Conservation (phyloP, 805 yeast species). For the Saccharomycopsis babjevae region DNA sequence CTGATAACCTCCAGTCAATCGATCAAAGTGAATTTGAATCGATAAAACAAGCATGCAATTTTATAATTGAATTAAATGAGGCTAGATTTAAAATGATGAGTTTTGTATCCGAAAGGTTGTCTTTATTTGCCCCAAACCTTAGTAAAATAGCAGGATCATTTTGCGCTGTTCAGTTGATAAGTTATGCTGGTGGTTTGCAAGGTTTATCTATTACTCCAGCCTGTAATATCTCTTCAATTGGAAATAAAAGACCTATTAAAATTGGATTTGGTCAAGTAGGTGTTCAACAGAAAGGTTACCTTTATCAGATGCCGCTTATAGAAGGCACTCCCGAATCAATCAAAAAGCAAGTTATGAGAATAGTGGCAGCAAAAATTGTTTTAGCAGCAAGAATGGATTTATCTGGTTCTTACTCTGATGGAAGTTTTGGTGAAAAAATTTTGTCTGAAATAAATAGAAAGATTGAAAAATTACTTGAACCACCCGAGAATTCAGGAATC, state of each 20-base stretch:
- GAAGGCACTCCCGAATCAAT: slow-evolving; percentile 51
- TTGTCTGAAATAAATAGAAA: slow-evolving; percentile 48
- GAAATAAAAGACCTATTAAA: slow-evolving; percentile 37
- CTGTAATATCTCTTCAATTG: slow-evolving; percentile 75
- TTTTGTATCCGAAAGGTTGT: slow-evolving; percentile 48
- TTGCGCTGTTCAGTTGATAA: slow-evolving; percentile 63
- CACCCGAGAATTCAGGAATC: slow-evolving; percentile 56
- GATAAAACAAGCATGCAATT: slow-evolving; percentile 36
- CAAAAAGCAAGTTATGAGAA: slow-evolving; percentile 62
- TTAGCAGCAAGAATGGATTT: slow-evolving; percentile 79
- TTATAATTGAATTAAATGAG: slow-evolving; percentile 36
- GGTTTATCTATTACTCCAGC: slow-evolving; percentile 64
- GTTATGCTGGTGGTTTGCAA: slow-evolving; percentile 57
- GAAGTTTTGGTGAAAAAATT: slow-evolving; percentile 49
- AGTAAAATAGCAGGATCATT: slow-evolving; percentile 61
- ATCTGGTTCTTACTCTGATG: slow-evolving; percentile 34
- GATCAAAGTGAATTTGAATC: slow-evolving; percentile 27
- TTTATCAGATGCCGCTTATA: slow-evolving; percentile 41
- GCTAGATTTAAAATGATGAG: slow-evolving; percentile 35
- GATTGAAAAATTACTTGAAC: slow-evolving; percentile 61
- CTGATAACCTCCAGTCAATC: slow-evolving; percentile 23
- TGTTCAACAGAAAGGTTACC: slow-evolving; percentile 56
- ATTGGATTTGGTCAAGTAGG: slow-evolving; percentile 35
- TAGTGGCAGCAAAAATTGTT: slow-evolving; percentile 67
- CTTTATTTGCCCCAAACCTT: slow-evolving; percentile 68